phyloP scores from a whole-genome alignment of 2,329 filamentous ascomycete genomes.

The Bipolaris bicolor region DNA sequence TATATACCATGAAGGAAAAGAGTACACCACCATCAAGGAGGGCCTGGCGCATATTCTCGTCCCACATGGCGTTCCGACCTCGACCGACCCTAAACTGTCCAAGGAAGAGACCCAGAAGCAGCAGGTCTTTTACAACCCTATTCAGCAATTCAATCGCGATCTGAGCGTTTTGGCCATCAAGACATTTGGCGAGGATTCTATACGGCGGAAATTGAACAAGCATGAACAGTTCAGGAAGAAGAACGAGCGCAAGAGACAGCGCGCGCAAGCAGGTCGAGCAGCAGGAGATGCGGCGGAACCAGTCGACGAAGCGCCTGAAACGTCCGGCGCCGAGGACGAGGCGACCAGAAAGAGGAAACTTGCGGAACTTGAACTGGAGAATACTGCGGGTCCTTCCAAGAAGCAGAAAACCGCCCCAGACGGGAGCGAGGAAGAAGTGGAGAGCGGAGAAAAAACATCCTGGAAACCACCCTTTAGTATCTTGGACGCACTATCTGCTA shows the following conservation, averaged over 20 bases:
- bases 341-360: slow-evolving; percentile 37
- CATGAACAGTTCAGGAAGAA: slow-evolving; percentile 51
- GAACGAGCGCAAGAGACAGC: slow-evolving; percentile 31
- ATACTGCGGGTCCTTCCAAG: slow-evolving; percentile 27
- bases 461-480: slow-evolving; percentile 61
- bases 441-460: slow-evolving; percentile 3
- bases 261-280: slow-evolving; percentile 17
- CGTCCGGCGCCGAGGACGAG: slow-evolving; percentile 9
- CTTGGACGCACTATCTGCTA: slow-evolving; percentile 92
- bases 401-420: slow-evolving; percentile 33
- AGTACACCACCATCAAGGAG: slow-evolving; percentile 68
- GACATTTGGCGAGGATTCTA: slow-evolving; percentile 75
- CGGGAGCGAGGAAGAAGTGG: slow-evolving; percentile 15
- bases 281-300: slow-evolving; percentile 7
- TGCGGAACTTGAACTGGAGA: slow-evolving; percentile 21
- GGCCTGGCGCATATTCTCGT: slow-evolving; percentile 72
- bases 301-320: background rate
- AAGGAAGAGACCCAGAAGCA: slow-evolving; percentile 66
- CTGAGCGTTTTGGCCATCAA: slow-evolving; percentile 91
- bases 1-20: slow-evolving; percentile 56
- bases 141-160: slow-evolving; percentile 98
- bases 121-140: slow-evolving; percentile 95
- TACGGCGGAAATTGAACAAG: slow-evolving; percentile 56
- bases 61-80: slow-evolving; percentile 58
- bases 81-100: slow-evolving; percentile 55